Base-by-base conservation (phyloP, 2,329 filamentous ascomycete species). In the Xylariaceae sp. region DNA sequence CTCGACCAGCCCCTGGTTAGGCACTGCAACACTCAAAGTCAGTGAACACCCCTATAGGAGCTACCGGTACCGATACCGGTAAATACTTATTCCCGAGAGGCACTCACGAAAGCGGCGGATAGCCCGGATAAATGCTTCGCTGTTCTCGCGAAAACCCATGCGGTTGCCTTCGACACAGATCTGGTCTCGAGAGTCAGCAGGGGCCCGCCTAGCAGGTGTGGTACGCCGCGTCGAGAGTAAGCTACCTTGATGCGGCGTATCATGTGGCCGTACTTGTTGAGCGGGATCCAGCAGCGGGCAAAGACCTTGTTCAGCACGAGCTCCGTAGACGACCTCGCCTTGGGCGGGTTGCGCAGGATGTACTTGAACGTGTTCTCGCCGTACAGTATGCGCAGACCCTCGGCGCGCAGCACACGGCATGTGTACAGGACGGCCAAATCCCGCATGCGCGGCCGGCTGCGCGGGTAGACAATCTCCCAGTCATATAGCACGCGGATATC, bases 361-460 rank as follows among this genome's bases (percentile, higher is more conserved):
- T 74, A 72, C 2, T 55, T 41, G 38, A 74, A 74, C 0, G 32
- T 55, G 31, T 74, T 74, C 18, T 61, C 53, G 3, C 65, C 62
- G 36, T 68, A 75, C 1, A 75, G 53, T 4, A 72, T 47, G 2
- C 44, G 44, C 2, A 56, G 40, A 2, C 60, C 63, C 45, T 71
- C 64, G 0, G 29, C 5, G 19, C 56, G 56, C 18, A 67, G 42
- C 2, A 37, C 33, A 3, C 40, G 45, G 49, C 59, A 64, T 2
- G 51, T 53, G 3, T 39, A 33, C 16, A 74, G 48, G 27, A 75
- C 58, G 0, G 38, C 39, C 2, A 57, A 50, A 7, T 58, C 38
- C 1, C 24, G n/a, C 8, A 70, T 55, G 1, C 42, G 40, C 1
- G 53, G 50, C 12, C 37, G 41, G 18, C 32, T 37, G n/a, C 52